Base-by-base conservation (phyloP, 352 stramenopile genomes). In the Pythium aquatile region DNA sequence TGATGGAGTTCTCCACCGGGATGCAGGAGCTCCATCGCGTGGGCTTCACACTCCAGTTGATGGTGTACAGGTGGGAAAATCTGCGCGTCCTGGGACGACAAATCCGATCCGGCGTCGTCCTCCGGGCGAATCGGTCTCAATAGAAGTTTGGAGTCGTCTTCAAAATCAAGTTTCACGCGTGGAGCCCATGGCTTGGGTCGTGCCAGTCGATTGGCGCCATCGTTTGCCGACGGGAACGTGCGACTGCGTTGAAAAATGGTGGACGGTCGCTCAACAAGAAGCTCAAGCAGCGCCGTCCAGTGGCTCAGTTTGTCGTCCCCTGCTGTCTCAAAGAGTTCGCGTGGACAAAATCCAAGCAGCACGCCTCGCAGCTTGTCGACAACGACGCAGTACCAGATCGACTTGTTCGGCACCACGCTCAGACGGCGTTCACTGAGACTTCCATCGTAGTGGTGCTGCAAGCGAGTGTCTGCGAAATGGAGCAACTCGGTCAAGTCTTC, bases 41-140 rank as follows among this genome's bases (percentile, higher is more conserved):
- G 16, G 8, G 61, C 61, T 46, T 69, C 35, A 17, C 46, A 39
- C 13, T 68, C 48, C 5, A 64, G 42, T 37, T 70, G 59, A 29
- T 71, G 48, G 3, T 40, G 17, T 2, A 67, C 44, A 1, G 68
- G 68, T 16, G 77, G 79, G 48, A 88, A 88, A 20, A 88, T 77
- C 14, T 80, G 69, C 1, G 76, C 49, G 14, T 81, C 70, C 35
- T 75, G 69, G 5, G 54, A 70, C 8, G 79, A 85, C 35, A 88
- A 73, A 35, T 88, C 77, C 1, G 48, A 72, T 9, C 72, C 72
- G 2, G 46, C 55, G 10, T 60, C 49, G 20, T 72, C 65, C 52
- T 72, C 65, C 9, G 59, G 65, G 16, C 54, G 65, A 26, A 57
- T 17, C 3, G 65, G 65, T 24, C 54, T 68, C 16, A 82, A 42